Percentiles rank a stretch among this genome's conserved stretches.
phyloP scores from a whole-genome alignment of 352 stramenopile species.

The Globisporangium yorkense region DNA sequence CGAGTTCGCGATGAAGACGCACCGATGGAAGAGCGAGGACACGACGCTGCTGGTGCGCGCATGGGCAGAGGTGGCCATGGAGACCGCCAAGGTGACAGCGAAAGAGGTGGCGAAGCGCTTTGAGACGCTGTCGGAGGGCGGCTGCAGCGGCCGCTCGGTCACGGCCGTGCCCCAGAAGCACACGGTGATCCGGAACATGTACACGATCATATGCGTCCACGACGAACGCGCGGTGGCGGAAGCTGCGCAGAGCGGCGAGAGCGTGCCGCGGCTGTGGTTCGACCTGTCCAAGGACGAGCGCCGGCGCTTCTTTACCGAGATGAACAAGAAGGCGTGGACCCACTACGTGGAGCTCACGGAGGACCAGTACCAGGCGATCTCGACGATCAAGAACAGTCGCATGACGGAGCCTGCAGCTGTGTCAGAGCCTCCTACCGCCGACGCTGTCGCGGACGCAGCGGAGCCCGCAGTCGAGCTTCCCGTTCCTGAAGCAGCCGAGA shows the following conservation, averaged over 20 bases:
- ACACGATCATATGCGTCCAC: conserved; percentile 2
- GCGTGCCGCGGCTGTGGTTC: not conserved
- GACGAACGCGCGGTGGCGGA: not conserved
- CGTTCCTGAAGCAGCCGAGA: not conserved
- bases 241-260: not conserved
- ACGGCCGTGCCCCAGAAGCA: conserved; percentile 1
- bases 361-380: not conserved
- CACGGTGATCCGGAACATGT: conserved; percentile 3
- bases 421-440: not conserved
- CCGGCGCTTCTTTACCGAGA: not conserved
- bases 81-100: not conserved
- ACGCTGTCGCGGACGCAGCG: not conserved
- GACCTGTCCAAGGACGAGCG: conserved; percentile 2
- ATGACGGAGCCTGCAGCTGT: not conserved
- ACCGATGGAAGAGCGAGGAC: not conserved
- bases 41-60: conserved; percentile 1
- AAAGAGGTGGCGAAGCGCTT: conserved; percentile 1
- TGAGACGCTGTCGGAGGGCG: not conserved
- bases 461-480: not conserved
- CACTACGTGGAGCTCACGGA: conserved; percentile 1
- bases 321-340: conserved; percentile 1
- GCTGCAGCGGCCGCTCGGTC: not conserved
- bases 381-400: not conserved
- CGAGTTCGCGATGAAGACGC: not conserved
- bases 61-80: not conserved